Base-by-base conservation (phyloP, 2,329 filamentous ascomycete genomes). In the Alternaria rosae region DNA sequence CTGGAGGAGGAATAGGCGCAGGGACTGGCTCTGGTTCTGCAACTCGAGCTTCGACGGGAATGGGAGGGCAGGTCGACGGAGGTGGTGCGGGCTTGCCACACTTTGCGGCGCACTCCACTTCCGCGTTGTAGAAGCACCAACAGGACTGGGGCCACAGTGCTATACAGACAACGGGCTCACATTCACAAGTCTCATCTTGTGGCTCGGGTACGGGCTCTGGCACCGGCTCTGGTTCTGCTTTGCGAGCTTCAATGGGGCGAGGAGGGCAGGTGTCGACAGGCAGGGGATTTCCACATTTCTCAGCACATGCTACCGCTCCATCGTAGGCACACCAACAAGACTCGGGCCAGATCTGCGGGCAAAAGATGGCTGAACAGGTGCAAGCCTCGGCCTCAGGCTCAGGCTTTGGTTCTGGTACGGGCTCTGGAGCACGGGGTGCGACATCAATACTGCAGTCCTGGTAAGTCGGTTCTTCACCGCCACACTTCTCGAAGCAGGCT, bases 311-410 rank as follows among this genome's bases (percentile, higher is more conserved):
- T 25, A 67, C 57, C 30, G 67, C 67, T 17, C 56, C 64, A n/a
- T 50, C 60, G 52, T 75, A 73, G n/a, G 54, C 54, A 56, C 76
- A 78, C 57, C 72, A 59, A 51, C 76, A 78, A 3, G 69, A 73
- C 2, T 69, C 54, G 0, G 76, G 76, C 61, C 67, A 77, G 8
- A 65, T 43, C 54, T 70, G 67, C 8, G 54, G 38, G 51, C 75
- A 77, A 15, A 54, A 52, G 12, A 59, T 55, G 8, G 53, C 6
- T 10, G 72, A 68, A 63, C 73, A 77, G 15, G 35, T 26, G 17
- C 67, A 69, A 6, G 30, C 5, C 15, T 35, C 51, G 30, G 54
- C 17, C 15, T 38, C 17, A 21, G 48, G 28, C 17, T 30, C 30
- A 3, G 32, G 57, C 23, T n/a, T 23, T 42, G 28, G 17, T 23